A percentile compares a stretch with the other conserved stretches of the same genome.
Evolutionary conservation across 139 green algal species (phyloP).

Genomic region (Closterium sp.): DNA sequence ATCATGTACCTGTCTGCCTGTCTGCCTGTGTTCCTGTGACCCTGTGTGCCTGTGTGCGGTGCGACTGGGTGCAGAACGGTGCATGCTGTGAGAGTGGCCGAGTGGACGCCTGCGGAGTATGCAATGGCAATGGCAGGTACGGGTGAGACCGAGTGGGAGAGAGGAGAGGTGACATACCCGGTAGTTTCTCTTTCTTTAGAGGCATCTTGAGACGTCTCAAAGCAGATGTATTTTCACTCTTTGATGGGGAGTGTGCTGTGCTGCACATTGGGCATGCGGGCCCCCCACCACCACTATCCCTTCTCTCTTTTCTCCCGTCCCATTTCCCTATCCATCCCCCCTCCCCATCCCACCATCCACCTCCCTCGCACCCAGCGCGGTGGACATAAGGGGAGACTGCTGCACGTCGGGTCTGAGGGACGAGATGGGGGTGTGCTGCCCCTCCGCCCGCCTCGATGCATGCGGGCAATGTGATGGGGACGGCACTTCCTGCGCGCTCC

Average conservation of each 20-base stretch:
- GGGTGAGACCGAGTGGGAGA: neutral
- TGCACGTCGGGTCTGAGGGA: conserved; percentile 58
- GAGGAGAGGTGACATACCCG: no score
- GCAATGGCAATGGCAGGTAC: conserved; percentile 48
- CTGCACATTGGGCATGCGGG: no score
- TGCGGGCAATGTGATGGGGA: conserved; percentile 70
- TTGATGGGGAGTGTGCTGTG: no score
- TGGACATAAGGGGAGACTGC: conserved; percentile 61
- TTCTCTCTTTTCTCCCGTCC: neutral
- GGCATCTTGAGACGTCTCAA: no score
- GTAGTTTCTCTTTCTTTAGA: no score
- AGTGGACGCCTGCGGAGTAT: conserved; percentile 66
- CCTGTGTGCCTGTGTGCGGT: neutral
- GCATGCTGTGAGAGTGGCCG: conserved; percentile 56
- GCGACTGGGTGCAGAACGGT: conserved; percentile 20
- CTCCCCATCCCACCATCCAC: neutral
- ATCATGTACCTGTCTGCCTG: neutral
- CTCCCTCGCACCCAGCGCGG: neutral
- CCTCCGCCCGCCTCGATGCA: conserved; percentile 64
- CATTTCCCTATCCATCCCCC: neutral
- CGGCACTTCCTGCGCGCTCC: conserved; percentile 53
- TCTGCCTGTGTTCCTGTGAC: neutral
- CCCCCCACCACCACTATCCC: neutral
- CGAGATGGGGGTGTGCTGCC: conserved; percentile 63
- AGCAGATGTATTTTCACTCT: no score